These are phyloP conservation scores for Candida frijolesensis DNA, from an alignment of 1,139 yeast species.

Conservation along the genomic window DNA sequence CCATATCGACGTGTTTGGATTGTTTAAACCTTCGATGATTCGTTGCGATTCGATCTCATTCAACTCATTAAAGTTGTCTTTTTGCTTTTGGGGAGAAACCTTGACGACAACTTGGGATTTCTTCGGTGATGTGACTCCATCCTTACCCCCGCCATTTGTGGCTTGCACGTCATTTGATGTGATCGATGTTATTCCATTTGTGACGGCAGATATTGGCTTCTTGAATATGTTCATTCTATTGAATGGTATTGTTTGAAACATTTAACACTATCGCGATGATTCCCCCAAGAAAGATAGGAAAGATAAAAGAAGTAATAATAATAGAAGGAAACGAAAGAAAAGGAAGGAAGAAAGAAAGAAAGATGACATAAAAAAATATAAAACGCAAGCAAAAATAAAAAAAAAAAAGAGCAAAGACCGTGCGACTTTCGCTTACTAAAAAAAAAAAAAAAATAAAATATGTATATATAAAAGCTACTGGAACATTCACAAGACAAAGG, in stretches of 20 bases:
- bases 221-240: conserved; percentile 14
- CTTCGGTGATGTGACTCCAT: neutral
- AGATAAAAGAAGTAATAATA: neutral
- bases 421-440: too few relatives aligned
- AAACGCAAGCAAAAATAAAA: neutral
- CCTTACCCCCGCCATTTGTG: conserved; percentile 5
- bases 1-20: conserved; percentile 25
- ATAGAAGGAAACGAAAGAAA: neutral
- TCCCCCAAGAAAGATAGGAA: neutral
- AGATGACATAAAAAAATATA: neutral
- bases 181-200: conserved; percentile 5
- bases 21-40: conserved; percentile 19
- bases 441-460: too few relatives aligned
- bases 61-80: conserved; percentile 18
- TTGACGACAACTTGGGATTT: conserved; percentile 5
- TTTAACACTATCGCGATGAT: neutral
- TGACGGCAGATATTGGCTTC: conserved; percentile 8
- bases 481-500: too few relatives aligned
- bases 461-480: too few relatives aligned
- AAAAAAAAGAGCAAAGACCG: too few relatives aligned
- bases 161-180: conserved; percentile 1
- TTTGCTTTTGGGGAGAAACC: conserved; percentile 14
- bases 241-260: conserved; percentile 6
- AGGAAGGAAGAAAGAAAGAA: neutral
- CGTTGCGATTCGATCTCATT: conserved; percentile 21